Conservation (phyloP, 2,329 filamentous ascomycete genomes). For the Celoporthe dispersa region DNA sequence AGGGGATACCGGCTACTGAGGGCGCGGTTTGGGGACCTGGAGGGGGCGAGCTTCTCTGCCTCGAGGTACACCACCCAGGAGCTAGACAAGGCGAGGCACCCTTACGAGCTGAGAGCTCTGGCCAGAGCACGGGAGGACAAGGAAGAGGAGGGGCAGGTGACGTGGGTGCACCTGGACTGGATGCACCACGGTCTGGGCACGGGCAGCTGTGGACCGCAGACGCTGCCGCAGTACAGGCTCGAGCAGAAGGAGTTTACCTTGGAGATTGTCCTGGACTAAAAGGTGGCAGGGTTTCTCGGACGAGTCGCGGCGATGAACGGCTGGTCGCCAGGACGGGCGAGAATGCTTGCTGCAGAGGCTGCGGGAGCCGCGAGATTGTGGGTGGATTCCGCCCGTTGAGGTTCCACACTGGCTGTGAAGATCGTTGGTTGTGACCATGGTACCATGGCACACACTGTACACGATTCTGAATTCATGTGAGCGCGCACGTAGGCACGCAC, state of each 20-base stretch:
- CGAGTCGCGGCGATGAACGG: background rate
- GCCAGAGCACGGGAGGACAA: constrained; percentile 45
- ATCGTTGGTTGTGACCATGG: background rate
- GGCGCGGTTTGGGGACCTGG: constrained; percentile 50
- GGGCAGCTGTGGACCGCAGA: constrained; percentile 64
- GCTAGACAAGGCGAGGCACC: constrained; percentile 59
- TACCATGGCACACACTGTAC: background rate
- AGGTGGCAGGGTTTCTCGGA: background rate
- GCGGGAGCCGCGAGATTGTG: constrained; percentile 5
- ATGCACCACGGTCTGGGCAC: constrained; percentile 66
- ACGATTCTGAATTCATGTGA: background rate
- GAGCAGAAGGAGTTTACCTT: constrained; percentile 48
- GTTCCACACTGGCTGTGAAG: background rate
- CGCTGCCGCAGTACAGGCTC: constrained; percentile 53
- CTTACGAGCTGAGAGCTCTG: constrained; percentile 55
- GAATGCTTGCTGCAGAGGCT: background rate
- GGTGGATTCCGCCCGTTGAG: background rate
- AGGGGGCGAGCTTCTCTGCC: constrained; percentile 60
- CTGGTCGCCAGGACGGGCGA: background rate
- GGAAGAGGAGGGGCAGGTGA: constrained; percentile 45
- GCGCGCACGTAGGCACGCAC: background rate
- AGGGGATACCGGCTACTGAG: constrained; percentile 41
- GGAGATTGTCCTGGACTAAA: constrained; percentile 50
- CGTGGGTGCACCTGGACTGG: constrained; percentile 63
- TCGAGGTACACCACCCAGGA: constrained; percentile 59